Evolutionary conservation across 352 stramenopile species (phyloP), one percentile per base, ranked within the genome.

Genomic region (Globisporangium nodosum): DNA sequence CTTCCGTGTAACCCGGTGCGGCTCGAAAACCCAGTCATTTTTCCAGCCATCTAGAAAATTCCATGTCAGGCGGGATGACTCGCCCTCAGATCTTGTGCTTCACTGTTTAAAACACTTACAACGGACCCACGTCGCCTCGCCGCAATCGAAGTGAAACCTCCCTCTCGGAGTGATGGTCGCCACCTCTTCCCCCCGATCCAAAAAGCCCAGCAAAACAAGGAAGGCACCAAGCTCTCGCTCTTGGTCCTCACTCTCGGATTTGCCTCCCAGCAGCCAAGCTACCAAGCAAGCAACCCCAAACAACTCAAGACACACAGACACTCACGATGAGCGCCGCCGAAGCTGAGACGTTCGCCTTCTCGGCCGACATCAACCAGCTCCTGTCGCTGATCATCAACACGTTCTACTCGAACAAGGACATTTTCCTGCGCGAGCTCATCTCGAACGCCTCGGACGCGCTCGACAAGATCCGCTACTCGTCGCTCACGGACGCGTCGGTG

Each of bases 381-480:
- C 79, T 99, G 75, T 98, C 90, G 66, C 76, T 99, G 69, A 99
- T 97, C 76, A 97, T 96, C 69, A 96, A 97, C 85, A 98, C 96
- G 63, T 99, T 99, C 78, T 99, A 99, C 93, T 99, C 93, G 65
- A 99, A 99, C 96, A 99, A 99, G 90, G 97, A 99, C 67, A 98
- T 99, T 63, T 99, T 99, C 80, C 67, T 97, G 39, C 92, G 96
- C 67, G 95, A 98, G 72, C 72, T 98, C 49, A 98, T 98, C 74
- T 98, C 91, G 58, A 98, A 98, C 80, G 80, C 92, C 40, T 97
- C 87, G 43, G 95, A 98, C 96, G 95, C 95, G 20, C 86, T 98
- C 33, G 95, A 98, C 82, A 98, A 98, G 90, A 98, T 98, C 71
- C 88, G 96, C 55, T 98, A 98, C 85, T 78, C 96, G 74, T 98